phyloP scores from a whole-genome alignment of 306 rosid species.

The Ammopiptanthus mongolicus region DNA sequence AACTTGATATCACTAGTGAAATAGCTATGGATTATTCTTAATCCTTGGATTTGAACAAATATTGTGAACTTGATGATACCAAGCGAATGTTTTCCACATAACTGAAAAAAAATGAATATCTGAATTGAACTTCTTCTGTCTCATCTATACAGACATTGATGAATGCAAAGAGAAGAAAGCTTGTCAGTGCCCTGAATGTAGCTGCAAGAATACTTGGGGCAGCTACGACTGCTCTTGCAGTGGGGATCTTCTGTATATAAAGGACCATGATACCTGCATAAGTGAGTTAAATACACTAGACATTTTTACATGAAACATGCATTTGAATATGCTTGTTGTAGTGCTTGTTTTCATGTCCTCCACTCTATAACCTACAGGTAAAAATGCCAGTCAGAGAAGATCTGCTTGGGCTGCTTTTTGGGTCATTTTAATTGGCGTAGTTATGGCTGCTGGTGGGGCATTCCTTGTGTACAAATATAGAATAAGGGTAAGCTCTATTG shows the following conservation, averaged over 20 bases:
- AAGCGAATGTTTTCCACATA: background rate
- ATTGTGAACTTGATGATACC: background rate
- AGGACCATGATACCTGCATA: slow-evolving; percentile 88
- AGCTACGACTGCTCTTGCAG: slow-evolving; percentile 77
- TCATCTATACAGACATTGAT: slow-evolving; percentile 53
- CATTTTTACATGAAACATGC: background rate
- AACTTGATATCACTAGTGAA: background rate
- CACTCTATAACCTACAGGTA: slow-evolving; percentile 67
- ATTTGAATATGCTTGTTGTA: slow-evolving; percentile 7
- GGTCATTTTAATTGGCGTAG: slow-evolving; percentile 72
- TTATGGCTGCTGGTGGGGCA: slow-evolving; percentile 80
- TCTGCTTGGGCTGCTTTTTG: slow-evolving; percentile 83
- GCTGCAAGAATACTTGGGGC: slow-evolving; percentile 91
- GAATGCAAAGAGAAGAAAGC: slow-evolving; percentile 86
- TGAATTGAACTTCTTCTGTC: background rate
- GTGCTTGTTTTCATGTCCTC: slow-evolving; percentile 2
- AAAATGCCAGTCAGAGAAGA: slow-evolving; percentile 53
- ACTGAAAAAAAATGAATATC: background rate
- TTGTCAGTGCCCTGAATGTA: slow-evolving; percentile 84
- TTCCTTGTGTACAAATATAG: slow-evolving; percentile 89
- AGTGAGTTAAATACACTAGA: slow-evolving; percentile 51
- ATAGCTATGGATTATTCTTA: background rate
- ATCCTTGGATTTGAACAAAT: background rate
- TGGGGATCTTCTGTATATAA: slow-evolving; percentile 75
- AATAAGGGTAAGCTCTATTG: slow-evolving; percentile 63